These are phyloP conservation scores for Hortiboletus campestris DNA, from an alignment of 768 basidiomycete species.

Conservation along the genomic window DNA sequence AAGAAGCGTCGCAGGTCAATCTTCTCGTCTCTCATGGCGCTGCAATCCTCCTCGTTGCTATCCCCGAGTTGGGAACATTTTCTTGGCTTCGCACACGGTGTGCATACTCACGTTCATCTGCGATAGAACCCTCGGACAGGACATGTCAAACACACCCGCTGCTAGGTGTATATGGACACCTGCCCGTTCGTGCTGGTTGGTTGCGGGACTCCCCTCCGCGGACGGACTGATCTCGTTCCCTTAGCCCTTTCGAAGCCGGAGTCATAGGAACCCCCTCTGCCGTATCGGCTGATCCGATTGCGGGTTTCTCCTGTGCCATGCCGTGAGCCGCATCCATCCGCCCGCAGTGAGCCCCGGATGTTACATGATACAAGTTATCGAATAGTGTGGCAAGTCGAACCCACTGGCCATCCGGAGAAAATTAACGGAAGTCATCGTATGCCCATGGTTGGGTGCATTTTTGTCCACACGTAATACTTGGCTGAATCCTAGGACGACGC, in stretches of 20 bases:
- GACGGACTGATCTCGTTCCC: conserved; percentile 22
- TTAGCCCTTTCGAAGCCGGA: conserved; percentile 15
- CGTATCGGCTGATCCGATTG: conserved; percentile 8
- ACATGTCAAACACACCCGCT: conserved; percentile 7
- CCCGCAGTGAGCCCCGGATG: background rate
- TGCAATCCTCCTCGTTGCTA: conserved; percentile 18
- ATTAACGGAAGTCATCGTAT: background rate
- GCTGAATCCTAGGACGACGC: background rate
- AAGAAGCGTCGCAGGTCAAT: conserved; percentile 11
- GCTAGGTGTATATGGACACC: conserved; percentile 4
- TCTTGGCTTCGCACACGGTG: conserved; percentile 17
- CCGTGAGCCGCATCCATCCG: conserved; percentile 5
- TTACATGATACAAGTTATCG: background rate
- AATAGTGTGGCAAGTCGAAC: background rate
- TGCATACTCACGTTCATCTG: conserved; percentile 22
- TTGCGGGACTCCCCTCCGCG: conserved; percentile 22
- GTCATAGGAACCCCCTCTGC: conserved; percentile 2
- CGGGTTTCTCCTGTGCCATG: background rate
- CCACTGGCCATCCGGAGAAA: background rate
- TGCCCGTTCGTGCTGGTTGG: background rate
- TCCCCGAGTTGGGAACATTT: conserved; percentile 16
- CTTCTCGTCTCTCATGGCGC: conserved; percentile 25
- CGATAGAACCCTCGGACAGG: conserved; percentile 10
- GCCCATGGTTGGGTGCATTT: background rate
- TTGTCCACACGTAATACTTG: background rate